These are phyloP conservation scores for Rhipidocladum racemiflorum DNA, from an alignment of 176 grass and related monocot species.

Conservation along the genomic window DNA sequence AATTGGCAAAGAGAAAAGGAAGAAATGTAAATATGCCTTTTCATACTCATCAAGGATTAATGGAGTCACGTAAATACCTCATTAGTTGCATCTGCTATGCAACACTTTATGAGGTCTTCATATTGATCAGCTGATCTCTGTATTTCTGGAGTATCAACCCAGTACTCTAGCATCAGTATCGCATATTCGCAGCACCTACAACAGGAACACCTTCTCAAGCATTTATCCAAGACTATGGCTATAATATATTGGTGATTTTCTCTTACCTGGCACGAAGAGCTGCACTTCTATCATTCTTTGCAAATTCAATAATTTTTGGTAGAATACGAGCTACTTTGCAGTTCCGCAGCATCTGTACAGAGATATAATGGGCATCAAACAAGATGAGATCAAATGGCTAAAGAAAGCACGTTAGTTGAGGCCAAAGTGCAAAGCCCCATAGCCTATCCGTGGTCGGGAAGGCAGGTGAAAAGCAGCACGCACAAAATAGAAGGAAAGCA, in stretches of 20 bases:
- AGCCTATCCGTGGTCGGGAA: no score
- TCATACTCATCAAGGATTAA: neutral
- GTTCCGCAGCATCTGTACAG: slow-evolving; percentile 65
- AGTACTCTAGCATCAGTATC: slow-evolving; percentile 72
- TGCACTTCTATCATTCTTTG: slow-evolving; percentile 79
- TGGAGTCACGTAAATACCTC: slow-evolving; percentile 58
- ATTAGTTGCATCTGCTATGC: slow-evolving; percentile 72
- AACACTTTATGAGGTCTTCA: slow-evolving; percentile 89
- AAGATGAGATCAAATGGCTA: slow-evolving; percentile 9
- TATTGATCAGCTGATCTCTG: slow-evolving; percentile 69
- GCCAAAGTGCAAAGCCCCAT: no score
- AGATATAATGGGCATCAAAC: slow-evolving; percentile 30
- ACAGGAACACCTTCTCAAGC: neutral
- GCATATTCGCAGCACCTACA: slow-evolving; percentile 91
- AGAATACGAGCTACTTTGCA: slow-evolving; percentile 94
- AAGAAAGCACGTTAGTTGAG: neutral
- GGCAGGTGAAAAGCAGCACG: no score
- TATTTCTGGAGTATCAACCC: slow-evolving; percentile 94
- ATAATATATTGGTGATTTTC: neutral
- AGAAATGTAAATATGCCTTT: neutral
- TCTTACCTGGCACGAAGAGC: slow-evolving; percentile 63
- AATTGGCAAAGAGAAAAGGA: neutral
- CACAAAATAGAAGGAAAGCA: no score
- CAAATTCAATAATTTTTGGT: slow-evolving; percentile 70
- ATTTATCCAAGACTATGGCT: neutral